Percentiles rank a stretch among this genome's conserved stretches.
phyloP scores from a whole-genome alignment of 768 basidiomycete species.

The Nevesoporus exiguus region DNA sequence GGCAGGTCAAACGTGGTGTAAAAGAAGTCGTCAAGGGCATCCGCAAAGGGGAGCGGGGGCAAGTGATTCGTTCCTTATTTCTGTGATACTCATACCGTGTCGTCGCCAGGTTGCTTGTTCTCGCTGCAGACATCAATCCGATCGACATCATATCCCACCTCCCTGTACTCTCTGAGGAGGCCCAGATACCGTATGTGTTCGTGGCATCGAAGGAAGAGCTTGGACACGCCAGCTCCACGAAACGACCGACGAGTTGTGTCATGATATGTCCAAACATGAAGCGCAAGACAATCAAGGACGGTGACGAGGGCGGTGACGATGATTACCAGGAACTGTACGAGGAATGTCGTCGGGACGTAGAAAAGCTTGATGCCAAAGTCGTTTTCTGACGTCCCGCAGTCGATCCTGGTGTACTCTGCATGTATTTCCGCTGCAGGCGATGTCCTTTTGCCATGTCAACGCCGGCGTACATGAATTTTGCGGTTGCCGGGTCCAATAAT shows the following conservation, averaged over 20 bases:
- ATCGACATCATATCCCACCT: slow-evolving; percentile 98
- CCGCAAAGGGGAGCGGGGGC: slow-evolving; percentile 97
- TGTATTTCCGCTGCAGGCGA: too few species aligned
- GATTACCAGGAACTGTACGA: slow-evolving; percentile 87
- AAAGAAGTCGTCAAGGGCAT: slow-evolving; percentile 99
- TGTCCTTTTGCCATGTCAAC: background rate
- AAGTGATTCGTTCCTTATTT: slow-evolving; percentile 27
- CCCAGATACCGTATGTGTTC: slow-evolving; percentile 85
- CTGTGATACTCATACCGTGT: slow-evolving; percentile 4
- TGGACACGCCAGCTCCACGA: slow-evolving; percentile 92
- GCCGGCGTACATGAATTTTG: background rate
- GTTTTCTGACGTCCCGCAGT: slow-evolving; percentile 45
- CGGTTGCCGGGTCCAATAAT: background rate
- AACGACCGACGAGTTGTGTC: slow-evolving; percentile 97
- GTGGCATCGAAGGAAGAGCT: slow-evolving; percentile 93
- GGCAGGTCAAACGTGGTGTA: slow-evolving; percentile 96
- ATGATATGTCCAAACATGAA: slow-evolving; percentile 87
- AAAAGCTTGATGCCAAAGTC: slow-evolving; percentile 69
- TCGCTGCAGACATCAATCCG: slow-evolving; percentile 96
- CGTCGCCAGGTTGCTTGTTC: slow-evolving; percentile 66
- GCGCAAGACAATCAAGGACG: slow-evolving; percentile 58
- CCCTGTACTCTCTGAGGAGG: slow-evolving; percentile 92
- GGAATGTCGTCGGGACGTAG: slow-evolving; percentile 83
- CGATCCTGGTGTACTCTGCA: too few species aligned
- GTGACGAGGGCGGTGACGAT: slow-evolving; percentile 66